These are phyloP conservation scores for Wickerhamomyces canadensis DNA, from an alignment of 805 yeast species.

Conservation along the genomic window DNA sequence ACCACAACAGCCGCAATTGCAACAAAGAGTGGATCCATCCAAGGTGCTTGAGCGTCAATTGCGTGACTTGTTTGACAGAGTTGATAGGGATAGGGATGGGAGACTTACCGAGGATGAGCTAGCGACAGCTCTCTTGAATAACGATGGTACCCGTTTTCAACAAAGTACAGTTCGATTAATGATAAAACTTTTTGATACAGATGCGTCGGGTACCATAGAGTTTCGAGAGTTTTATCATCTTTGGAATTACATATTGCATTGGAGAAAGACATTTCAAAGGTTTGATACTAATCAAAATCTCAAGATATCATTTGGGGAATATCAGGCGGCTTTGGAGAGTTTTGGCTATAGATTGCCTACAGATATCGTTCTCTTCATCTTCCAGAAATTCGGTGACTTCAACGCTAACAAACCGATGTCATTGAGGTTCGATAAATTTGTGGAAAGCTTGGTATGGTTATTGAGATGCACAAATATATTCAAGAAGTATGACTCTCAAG, in stretches of 20 bases:
- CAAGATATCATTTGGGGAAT: conserved; percentile 61
- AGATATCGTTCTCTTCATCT: conserved; percentile 51
- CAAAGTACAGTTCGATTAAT: conserved; percentile 54
- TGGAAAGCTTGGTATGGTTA: conserved; percentile 73
- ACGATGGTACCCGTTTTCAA: conserved; percentile 58
- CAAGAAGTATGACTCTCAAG: conserved; percentile 68
- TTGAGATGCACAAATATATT: conserved; percentile 73
- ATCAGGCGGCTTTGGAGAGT: conserved; percentile 51
- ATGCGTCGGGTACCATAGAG: conserved; percentile 37
- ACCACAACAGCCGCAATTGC: conserved; percentile 1
- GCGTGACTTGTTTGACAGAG: conserved; percentile 45
- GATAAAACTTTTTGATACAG: conserved; percentile 57
- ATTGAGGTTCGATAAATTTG: conserved; percentile 74
- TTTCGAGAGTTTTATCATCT: conserved; percentile 61
- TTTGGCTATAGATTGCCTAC: conserved; percentile 61
- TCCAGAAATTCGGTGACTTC: conserved; percentile 46
- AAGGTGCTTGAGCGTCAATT: conserved; percentile 38
- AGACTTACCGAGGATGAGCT: conserved; percentile 51
- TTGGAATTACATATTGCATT: conserved; percentile 64
- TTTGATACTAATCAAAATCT: conserved; percentile 57
- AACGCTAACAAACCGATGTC: conserved; percentile 27
- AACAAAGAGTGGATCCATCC: conserved; percentile 9
- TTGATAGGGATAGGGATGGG: conserved; percentile 51
- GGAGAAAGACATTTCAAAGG: conserved; percentile 57
- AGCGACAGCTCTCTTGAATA: conserved; percentile 51